Evolutionary conservation across 2,329 filamentous ascomycete species (phyloP).

Genomic region (Botrytis porri): DNA sequence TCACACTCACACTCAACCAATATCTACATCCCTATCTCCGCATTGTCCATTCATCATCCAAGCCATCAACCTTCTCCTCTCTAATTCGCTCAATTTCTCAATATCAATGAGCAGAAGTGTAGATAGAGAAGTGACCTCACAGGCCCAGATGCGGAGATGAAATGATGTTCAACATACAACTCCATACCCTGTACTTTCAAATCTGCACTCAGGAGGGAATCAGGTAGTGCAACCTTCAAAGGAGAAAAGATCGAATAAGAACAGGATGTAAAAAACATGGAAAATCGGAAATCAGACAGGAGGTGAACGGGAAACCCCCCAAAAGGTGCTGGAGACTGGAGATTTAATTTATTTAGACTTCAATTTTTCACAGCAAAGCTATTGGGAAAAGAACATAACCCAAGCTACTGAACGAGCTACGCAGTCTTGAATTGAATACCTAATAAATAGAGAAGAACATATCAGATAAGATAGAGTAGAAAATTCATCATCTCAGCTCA

Average conservation of each 20-base stretch:
- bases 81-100: background rate
- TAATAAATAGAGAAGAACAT: background rate
- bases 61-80: background rate
- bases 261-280: no score
- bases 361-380: background rate
- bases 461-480: background rate
- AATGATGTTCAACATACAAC: background rate
- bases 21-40: background rate
- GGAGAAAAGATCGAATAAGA: background rate
- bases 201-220: fast-evolving
- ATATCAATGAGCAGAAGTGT: background rate
- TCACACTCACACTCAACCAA: background rate
- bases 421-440: fast-evolving
- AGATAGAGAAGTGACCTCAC: background rate
- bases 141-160: background rate
- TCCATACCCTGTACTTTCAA: background rate
- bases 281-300: background rate
- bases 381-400: fast-evolving
- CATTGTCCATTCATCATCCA: background rate
- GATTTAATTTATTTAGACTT: background rate
- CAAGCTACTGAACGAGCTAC: fast-evolving
- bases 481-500: background rate
- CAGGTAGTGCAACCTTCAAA: fast-evolving
- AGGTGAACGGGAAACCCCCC: fast-evolving
- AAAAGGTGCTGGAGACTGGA: background rate